Evolutionary conservation across 805 yeast genomes (phyloP).

Genomic region (Maudiozyma serrabonitensis): DNA sequence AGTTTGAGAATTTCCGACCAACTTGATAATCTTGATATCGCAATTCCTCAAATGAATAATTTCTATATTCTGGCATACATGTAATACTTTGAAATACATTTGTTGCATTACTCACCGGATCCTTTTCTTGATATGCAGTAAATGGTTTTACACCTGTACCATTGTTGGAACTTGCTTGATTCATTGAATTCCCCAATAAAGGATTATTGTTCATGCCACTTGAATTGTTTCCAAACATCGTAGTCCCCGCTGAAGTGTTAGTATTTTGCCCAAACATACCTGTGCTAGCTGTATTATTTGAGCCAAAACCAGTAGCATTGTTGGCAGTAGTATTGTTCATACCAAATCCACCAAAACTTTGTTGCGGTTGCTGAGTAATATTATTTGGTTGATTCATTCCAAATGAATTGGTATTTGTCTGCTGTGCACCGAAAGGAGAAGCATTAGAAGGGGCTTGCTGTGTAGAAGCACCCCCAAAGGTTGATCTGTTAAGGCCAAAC

Average conservation of each 20-base stretch:
- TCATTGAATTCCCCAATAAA: conserved; percentile 6
- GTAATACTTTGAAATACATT: conserved; percentile 65
- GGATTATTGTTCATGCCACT: conserved; percentile 7
- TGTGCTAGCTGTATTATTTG: neutral
- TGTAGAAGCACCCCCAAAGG: conserved; percentile 14
- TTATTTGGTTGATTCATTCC: conserved; percentile 5
- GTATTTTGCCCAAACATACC: conserved; percentile 4
- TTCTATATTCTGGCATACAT: conserved; percentile 84
- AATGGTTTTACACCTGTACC: conserved; percentile 72
- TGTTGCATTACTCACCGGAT: conserved; percentile 42
- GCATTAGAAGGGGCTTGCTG: conserved; percentile 16
- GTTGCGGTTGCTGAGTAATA: conserved; percentile 1
- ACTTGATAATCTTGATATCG: conserved; percentile 83
- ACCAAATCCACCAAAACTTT: conserved; percentile 11
- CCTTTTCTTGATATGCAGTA: conserved; percentile 63
- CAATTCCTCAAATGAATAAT: conserved; percentile 77
- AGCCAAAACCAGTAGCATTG: conserved; percentile 1
- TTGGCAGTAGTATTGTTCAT: conserved; percentile 5
- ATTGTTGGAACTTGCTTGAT: conserved; percentile 27
- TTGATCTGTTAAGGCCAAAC: conserved; percentile 15
- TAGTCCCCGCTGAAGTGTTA: conserved; percentile 4
- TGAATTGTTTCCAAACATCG: conserved; percentile 16
- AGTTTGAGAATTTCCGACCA: conserved; percentile 26
- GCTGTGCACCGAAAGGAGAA: conserved; percentile 17
- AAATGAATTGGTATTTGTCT: conserved; percentile 1